These are phyloP conservation scores for Neurospora intermedia DNA, from an alignment of 495 filamentous ascomycete genomes.

Conservation along the genomic window DNA sequence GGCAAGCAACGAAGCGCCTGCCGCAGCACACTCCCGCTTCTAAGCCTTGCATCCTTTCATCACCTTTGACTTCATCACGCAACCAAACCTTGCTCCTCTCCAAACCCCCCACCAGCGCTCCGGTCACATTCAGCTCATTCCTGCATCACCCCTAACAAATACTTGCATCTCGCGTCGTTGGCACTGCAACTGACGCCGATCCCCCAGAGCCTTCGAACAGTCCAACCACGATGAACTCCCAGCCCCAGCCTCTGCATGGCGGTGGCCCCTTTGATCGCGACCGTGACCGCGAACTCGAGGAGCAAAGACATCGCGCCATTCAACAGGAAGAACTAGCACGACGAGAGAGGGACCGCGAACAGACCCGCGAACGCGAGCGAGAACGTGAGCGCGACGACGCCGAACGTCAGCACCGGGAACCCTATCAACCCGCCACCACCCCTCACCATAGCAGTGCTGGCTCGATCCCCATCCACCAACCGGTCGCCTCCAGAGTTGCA, in stretches of 20 bases:
- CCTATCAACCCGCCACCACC: conserved; percentile 38
- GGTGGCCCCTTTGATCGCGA: conserved; percentile 31
- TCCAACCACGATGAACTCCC: conserved; percentile 31
- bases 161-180: background rate
- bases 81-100: background rate
- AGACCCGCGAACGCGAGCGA: conserved; percentile 23
- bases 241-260: conserved; percentile 31
- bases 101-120: background rate
- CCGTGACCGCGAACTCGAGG: conserved; percentile 25
- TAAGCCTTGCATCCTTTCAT: background rate
- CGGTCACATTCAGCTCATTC: background rate
- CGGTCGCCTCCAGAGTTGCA: conserved; percentile 70
- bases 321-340: conserved; percentile 25
- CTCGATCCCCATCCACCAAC: conserved; percentile 81
- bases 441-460: conserved; percentile 76
- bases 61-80: background rate
- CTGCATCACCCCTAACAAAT: background rate
- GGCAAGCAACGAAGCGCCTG: background rate
- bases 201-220: conserved; percentile 15
- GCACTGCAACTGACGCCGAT: conserved; percentile 5
- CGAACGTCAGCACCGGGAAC: conserved; percentile 57
- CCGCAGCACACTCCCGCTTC: background rate
- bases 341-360: conserved; percentile 20
- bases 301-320: conserved; percentile 28
- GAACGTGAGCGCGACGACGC: conserved; percentile 50